Evolutionary conservation across 2,329 filamentous ascomycete species (phyloP).

Genomic region (Penicillium sp.): DNA sequence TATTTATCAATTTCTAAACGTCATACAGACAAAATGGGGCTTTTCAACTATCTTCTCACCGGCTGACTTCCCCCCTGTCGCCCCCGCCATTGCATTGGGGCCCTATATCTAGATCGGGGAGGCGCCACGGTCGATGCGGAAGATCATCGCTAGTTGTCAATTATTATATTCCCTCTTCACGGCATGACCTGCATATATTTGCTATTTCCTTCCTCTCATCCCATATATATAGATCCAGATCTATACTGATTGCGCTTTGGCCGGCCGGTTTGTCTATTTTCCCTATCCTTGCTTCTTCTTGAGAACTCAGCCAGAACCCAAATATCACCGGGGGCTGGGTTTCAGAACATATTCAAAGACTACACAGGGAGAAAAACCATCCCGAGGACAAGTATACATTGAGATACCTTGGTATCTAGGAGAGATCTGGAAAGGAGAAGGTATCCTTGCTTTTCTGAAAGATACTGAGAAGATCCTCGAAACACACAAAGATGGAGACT

Average conservation of each 20-base stretch:
- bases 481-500: slow-evolving; percentile 35
- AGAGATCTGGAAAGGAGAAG: not conserved
- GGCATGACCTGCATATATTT: slow-evolving; percentile 16
- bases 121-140: slow-evolving; percentile 12
- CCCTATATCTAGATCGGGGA: slow-evolving; percentile 17
- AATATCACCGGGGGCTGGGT: slow-evolving; percentile 1
- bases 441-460: slow-evolving; percentile 1
- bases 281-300: slow-evolving; percentile 9
- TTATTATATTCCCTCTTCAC: slow-evolving; percentile 11
- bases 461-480: not conserved
- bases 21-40: slow-evolving; percentile 7
- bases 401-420: slow-evolving; percentile 2
- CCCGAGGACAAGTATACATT: slow-evolving; percentile 2
- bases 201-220: slow-evolving; percentile 6
- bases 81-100: slow-evolving; percentile 23
- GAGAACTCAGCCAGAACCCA: slow-evolving; percentile 10
- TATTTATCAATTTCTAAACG: slow-evolving; percentile 4
- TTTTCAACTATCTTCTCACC: slow-evolving; percentile 6
- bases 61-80: slow-evolving; percentile 7
- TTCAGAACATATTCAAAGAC: not conserved
- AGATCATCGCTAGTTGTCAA: slow-evolving; percentile 28
- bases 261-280: slow-evolving; percentile 13
- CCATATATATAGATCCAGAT: slow-evolving; percentile 1
- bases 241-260: slow-evolving; percentile 12
- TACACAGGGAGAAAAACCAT: not conserved